phyloP scores from a whole-genome alignment of 2,329 filamentous ascomycete genomes.

The Hortaea sp. region DNA sequence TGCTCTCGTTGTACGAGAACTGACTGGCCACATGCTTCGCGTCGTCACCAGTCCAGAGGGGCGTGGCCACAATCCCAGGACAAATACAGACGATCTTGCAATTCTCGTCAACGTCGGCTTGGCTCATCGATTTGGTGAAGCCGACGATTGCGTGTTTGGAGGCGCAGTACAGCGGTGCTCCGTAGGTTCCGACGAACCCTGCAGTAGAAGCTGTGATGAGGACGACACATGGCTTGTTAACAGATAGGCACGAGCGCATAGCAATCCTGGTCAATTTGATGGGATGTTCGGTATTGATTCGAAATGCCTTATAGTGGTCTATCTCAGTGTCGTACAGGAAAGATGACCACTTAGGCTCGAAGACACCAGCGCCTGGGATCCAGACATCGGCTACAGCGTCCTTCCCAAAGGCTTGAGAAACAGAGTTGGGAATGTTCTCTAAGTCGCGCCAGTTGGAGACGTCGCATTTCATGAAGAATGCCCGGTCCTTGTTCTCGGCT shows the following conservation, averaged over 20 bases:
- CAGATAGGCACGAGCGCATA: conserved; percentile 21
- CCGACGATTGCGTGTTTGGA: conserved; percentile 32
- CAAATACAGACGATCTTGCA: conserved; percentile 26
- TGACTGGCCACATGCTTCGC: conserved; percentile 10
- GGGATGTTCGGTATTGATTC: conserved; percentile 30
- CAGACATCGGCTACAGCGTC: conserved; percentile 29
- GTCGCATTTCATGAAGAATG: conserved; percentile 24
- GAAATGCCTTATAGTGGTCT: conserved; percentile 23
- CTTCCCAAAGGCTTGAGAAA: conserved; percentile 12
- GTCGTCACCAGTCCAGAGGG: conserved; percentile 17
- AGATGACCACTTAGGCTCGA: conserved; percentile 27
- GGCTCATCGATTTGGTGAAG: conserved; percentile 27
- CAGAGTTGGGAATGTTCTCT: conserved; percentile 14
- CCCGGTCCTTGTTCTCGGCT: conserved; percentile 4
- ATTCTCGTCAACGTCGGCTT: conserved; percentile 23
- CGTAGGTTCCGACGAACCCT: conserved; percentile 22
- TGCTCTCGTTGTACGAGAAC: conserved; percentile 9
- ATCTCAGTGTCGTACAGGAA: conserved; percentile 30
- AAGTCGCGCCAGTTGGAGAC: conserved; percentile 25
- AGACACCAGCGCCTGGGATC: conserved; percentile 23
- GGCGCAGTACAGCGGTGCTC: conserved; percentile 27
- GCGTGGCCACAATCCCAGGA: conserved; percentile 23
- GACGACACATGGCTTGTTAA: conserved; percentile 28
- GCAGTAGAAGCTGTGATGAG: conserved; percentile 25
- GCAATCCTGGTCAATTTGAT: conserved; percentile 32